Percentiles rank a stretch among this genome's conserved stretches.
These are phyloP conservation scores for Heritiera fomes DNA, from an alignment of 345 rosid species.

Conservation along the genomic window DNA sequence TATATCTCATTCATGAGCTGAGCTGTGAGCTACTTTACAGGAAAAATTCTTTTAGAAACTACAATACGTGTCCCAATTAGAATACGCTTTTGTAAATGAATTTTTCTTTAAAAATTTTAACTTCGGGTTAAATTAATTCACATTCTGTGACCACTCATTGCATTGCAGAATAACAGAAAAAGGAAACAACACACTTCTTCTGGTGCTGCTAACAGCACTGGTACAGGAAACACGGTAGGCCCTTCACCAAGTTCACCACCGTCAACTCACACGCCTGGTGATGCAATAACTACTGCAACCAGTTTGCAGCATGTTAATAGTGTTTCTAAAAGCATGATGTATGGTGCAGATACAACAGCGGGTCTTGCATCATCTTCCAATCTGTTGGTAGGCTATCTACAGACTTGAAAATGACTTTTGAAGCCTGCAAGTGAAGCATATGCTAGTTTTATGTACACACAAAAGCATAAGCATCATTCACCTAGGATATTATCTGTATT, in stretches of 20 bases:
- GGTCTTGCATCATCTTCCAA: slow-evolving; percentile 51
- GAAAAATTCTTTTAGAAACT: not conserved
- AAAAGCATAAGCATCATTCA: not conserved
- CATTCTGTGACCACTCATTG: slow-evolving; percentile 8
- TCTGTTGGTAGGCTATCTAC: slow-evolving; percentile 44
- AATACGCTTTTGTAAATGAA: slow-evolving; percentile 8
- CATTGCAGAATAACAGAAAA: slow-evolving; percentile 51
- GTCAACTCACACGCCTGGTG: slow-evolving; percentile 70
- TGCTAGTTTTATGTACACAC: not conserved
- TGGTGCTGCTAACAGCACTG: slow-evolving; percentile 63
- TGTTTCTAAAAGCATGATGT: slow-evolving; percentile 44
- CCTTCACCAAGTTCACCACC: slow-evolving; percentile 66
- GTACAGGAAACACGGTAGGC: slow-evolving; percentile 63
- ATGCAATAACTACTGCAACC: slow-evolving; percentile 48
- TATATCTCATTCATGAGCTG: slow-evolving; percentile 4
- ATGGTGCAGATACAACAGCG: slow-evolving; percentile 46
- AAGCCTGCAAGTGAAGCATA: not conserved
- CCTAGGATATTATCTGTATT: slow-evolving; percentile 12
- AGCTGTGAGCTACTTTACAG: slow-evolving; percentile 14
- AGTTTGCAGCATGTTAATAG: slow-evolving; percentile 45
- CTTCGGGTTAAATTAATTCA: slow-evolving; percentile 8
- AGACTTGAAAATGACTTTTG: not conserved
- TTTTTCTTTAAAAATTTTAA: not conserved
- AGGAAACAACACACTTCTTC: slow-evolving; percentile 66
- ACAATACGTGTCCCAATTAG: not conserved